Evolutionary conservation across 306 rosid species (phyloP).

Genomic region (Fragaria iinumae): DNA sequence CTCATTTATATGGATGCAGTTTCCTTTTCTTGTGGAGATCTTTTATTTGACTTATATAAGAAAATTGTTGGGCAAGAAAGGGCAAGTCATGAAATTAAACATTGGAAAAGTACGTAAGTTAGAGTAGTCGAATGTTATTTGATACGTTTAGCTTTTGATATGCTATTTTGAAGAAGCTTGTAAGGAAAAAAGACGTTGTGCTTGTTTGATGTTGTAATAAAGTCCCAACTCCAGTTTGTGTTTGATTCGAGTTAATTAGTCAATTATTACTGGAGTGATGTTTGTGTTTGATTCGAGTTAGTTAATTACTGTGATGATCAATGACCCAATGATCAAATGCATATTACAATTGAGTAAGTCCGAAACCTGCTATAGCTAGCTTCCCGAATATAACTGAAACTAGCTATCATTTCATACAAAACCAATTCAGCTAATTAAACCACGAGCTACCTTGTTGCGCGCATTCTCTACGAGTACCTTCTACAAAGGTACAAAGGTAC

Average conservation of each 20-base stretch:
- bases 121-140: not conserved
- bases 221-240: not conserved
- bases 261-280: too few species aligned
- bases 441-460: too few species aligned
- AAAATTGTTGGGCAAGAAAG: not conserved
- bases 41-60: constrained; percentile 23
- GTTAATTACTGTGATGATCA: too few species aligned
- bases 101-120: not conserved
- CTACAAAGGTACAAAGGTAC: too few species aligned
- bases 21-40: constrained; percentile 28
- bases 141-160: not conserved
- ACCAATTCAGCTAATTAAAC: too few species aligned
- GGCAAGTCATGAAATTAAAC: not conserved
- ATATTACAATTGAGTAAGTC: too few species aligned
- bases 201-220: not conserved
- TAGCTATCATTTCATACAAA: too few species aligned
- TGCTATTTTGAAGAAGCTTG: not conserved
- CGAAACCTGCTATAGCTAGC: too few species aligned
- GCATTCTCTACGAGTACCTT: too few species aligned
- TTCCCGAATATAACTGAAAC: too few species aligned
- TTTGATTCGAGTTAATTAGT: not conserved
- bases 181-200: not conserved
- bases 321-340: too few species aligned
- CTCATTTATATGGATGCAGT: constrained; percentile 29
- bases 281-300: not conserved